Conservation (phyloP, 1,284 basidiomycete species). For the Fomitopsis palustris region DNA sequence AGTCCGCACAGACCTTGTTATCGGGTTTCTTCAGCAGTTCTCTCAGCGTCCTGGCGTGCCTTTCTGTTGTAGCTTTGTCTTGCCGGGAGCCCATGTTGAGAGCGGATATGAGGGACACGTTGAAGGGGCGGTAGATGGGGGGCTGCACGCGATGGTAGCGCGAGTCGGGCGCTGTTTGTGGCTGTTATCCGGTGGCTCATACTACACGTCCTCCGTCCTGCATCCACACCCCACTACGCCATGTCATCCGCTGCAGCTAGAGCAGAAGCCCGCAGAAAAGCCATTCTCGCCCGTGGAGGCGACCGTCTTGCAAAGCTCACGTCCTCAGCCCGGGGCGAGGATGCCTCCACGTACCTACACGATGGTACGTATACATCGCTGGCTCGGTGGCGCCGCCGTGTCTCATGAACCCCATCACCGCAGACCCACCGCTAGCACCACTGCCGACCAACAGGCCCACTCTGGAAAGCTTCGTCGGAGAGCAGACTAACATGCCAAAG, state of each 20-base stretch:
- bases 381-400: neutral
- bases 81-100: slow-evolving; percentile 52
- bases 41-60: slow-evolving; percentile 71
- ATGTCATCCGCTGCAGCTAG: slow-evolving; percentile 48
- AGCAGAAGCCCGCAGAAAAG: slow-evolving; percentile 71
- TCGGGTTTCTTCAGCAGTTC: slow-evolving; percentile 86
- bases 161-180: slow-evolving; percentile 6
- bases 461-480: slow-evolving; percentile 57
- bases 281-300: slow-evolving; percentile 63
- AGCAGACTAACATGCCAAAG: slow-evolving; percentile 50
- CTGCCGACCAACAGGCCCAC: slow-evolving; percentile 21
- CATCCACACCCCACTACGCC: slow-evolving; percentile 3
- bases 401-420: neutral
- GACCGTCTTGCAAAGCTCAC: slow-evolving; percentile 75
- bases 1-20: slow-evolving; percentile 94
- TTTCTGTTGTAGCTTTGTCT: slow-evolving; percentile 83
- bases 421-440: slow-evolving; percentile 43
- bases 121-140: neutral
- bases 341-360: slow-evolving; percentile 54
- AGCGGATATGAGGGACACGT: slow-evolving; percentile 12
- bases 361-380: slow-evolving; percentile 38
- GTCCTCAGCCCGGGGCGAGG: slow-evolving; percentile 70
- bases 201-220: neutral
- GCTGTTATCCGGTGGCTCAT: slow-evolving; percentile 14
- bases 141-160: neutral